phyloP scores from a whole-genome alignment of 2,329 filamentous ascomycete species.

The Domatiomyces globalis region DNA sequence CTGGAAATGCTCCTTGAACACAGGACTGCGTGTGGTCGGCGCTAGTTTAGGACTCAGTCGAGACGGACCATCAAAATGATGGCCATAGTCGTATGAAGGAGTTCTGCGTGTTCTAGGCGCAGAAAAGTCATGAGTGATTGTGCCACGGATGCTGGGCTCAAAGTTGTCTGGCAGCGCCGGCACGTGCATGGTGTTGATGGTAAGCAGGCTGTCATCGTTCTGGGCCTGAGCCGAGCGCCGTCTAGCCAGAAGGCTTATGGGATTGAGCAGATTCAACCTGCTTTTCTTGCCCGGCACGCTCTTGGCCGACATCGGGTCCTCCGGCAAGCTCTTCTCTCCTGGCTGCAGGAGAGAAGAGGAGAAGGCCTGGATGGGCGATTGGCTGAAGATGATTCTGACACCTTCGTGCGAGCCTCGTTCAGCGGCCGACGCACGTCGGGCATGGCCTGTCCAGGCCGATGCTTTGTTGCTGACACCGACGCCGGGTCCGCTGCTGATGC shows the following conservation, averaged over 20 bases:
- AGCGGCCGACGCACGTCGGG: neutral
- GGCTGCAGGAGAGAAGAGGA: slow-evolving; percentile 1
- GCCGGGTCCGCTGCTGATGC: neutral
- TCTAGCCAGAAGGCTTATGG: slow-evolving; percentile 45
- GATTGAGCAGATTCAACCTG: slow-evolving; percentile 44
- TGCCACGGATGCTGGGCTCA: slow-evolving; percentile 49
- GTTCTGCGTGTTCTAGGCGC: slow-evolving; percentile 38
- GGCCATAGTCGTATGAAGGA: slow-evolving; percentile 3
- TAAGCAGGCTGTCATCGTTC: slow-evolving; percentile 39
- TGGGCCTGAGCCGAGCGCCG: slow-evolving; percentile 40
- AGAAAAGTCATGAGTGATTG: slow-evolving; percentile 51
- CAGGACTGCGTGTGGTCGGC: slow-evolving; percentile 36
- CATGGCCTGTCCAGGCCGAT: neutral
- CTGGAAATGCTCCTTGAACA: slow-evolving; percentile 48
- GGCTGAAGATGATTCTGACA: neutral
- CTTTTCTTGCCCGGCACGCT: slow-evolving; percentile 31
- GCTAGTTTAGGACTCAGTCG: slow-evolving; percentile 6
- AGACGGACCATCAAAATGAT: slow-evolving; percentile 5
- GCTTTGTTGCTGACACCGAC: neutral
- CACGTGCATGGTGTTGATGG: slow-evolving; percentile 33
- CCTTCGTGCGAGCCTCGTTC: neutral
- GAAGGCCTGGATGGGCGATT: neutral
- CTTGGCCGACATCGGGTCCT: slow-evolving; percentile 16
- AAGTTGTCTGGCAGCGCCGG: slow-evolving; percentile 45
- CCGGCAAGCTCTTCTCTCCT: neutral